Conservation (phyloP, 495 filamentous ascomycete genomes). For the Xylaria flabelliformis region DNA sequence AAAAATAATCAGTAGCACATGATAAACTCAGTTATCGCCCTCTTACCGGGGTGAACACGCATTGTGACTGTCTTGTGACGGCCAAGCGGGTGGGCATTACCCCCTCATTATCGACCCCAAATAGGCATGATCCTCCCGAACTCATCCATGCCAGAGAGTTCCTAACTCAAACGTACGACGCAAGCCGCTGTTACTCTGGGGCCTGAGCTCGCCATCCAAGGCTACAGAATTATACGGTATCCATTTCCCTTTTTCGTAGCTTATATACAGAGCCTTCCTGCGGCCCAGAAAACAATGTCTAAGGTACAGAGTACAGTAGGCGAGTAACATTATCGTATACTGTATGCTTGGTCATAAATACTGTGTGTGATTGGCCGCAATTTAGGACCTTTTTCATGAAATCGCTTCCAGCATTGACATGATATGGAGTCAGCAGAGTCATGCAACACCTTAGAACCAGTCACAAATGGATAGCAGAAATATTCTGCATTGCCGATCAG, state of each 20-base stretch:
- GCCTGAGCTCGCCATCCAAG: neutral
- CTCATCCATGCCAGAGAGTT: neutral
- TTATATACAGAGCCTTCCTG: neutral
- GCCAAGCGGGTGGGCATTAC: slow-evolving; percentile 16
- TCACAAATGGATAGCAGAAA: slow-evolving; percentile 7
- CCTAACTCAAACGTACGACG: neutral
- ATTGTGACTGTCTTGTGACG: slow-evolving; percentile 25
- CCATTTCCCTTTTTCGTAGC: neutral
- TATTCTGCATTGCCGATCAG: slow-evolving; percentile 18
- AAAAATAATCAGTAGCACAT: slow-evolving; percentile 7
- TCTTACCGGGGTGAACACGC: slow-evolving; percentile 3
- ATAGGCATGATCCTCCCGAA: slow-evolving; percentile 17
- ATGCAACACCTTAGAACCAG: slow-evolving; percentile 11
- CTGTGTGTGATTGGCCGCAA: slow-evolving; percentile 11
- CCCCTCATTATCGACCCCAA: slow-evolving; percentile 15
- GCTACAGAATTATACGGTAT: neutral
- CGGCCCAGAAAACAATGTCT: neutral
- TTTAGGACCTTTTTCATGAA: slow-evolving; percentile 7
- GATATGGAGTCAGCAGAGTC: slow-evolving; percentile 25
- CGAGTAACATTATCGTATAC: slow-evolving; percentile 6
- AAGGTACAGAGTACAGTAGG: neutral
- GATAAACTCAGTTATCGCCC: neutral
- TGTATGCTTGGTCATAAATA: neutral
- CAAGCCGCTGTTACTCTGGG: neutral
- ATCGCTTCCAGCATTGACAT: neutral